Evolutionary conservation across 345 rosid species (phyloP).

Genomic region (Eucalyptus grandis): DNA sequence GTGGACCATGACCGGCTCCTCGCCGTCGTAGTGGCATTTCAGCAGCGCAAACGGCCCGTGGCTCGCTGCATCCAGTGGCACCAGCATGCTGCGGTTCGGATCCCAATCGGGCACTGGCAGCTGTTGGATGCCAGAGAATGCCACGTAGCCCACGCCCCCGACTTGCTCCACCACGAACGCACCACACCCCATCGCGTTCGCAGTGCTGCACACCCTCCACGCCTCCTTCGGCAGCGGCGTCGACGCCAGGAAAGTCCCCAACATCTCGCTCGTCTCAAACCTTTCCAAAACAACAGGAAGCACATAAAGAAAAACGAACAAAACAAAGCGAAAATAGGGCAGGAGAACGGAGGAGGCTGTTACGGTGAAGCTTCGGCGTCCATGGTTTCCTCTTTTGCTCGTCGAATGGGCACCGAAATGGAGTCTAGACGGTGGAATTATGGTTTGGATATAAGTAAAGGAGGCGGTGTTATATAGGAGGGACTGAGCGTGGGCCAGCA

Average conservation of each 20-base stretch:
- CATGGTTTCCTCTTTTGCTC: background rate
- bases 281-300: background rate
- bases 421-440: background rate
- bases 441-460: background rate
- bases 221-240: conserved; percentile 37
- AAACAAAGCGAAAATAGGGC: no score
- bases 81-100: background rate
- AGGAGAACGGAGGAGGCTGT: background rate
- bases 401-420: background rate
- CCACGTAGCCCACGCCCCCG: conserved; percentile 34
- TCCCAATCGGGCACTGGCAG: background rate
- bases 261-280: conserved; percentile 70
- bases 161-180: conserved; percentile 9
- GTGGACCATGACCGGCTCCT: conserved; percentile 42
- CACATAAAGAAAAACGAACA: background rate
- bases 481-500: no score
- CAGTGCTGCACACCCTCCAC: conserved; percentile 45
- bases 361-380: background rate
- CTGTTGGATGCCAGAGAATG: conserved; percentile 30
- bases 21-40: conserved; percentile 6
- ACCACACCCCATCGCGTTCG: background rate
- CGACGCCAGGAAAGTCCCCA: conserved; percentile 47
- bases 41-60: conserved; percentile 16
- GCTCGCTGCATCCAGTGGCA: background rate
- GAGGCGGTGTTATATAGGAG: background rate